A percentile compares a stretch with the other conserved stretches of the same genome.
Evolutionary conservation across 2,329 filamentous ascomycete genomes (phyloP).

Genomic region (Eutypa lata): DNA sequence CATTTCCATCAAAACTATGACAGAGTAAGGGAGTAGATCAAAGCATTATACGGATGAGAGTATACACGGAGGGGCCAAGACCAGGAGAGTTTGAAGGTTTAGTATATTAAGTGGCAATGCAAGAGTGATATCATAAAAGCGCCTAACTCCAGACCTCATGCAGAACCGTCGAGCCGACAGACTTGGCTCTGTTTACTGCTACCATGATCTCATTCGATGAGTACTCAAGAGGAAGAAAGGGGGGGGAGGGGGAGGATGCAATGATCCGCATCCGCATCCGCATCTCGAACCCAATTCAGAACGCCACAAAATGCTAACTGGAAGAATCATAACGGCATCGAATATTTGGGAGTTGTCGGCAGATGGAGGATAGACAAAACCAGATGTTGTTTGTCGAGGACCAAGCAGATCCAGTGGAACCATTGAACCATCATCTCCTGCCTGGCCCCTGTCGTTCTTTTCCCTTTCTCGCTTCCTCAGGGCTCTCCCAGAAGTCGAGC

Average conservation of each 20-base stretch:
- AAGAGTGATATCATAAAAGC: background rate
- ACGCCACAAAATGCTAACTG: too few species aligned
- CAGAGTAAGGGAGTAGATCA: background rate
- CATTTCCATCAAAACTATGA: too few species aligned
- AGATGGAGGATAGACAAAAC: too few species aligned
- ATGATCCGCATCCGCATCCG: background rate
- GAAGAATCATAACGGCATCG: too few species aligned
- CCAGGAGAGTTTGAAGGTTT: background rate
- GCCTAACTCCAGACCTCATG: background rate
- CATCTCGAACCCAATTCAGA: too few species aligned
- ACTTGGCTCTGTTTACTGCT: background rate
- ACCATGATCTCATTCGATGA: background rate
- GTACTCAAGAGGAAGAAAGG: conserved; percentile 2
- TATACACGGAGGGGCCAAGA: background rate
- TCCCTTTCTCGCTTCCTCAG: conserved; percentile 2
- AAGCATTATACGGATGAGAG: background rate
- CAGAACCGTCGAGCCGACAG: background rate
- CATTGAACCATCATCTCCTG: too few species aligned
- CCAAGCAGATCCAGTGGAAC: background rate
- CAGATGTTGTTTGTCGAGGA: too few species aligned
- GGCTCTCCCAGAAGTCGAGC: conserved; percentile 77
- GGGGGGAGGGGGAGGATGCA: background rate
- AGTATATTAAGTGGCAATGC: background rate
- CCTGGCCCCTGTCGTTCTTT: background rate
- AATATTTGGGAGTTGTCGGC: too few species aligned